Percentiles rank a stretch among this genome's conserved stretches.
Conservation (phyloP, 345 rosid species). For the Garcia nutans region DNA sequence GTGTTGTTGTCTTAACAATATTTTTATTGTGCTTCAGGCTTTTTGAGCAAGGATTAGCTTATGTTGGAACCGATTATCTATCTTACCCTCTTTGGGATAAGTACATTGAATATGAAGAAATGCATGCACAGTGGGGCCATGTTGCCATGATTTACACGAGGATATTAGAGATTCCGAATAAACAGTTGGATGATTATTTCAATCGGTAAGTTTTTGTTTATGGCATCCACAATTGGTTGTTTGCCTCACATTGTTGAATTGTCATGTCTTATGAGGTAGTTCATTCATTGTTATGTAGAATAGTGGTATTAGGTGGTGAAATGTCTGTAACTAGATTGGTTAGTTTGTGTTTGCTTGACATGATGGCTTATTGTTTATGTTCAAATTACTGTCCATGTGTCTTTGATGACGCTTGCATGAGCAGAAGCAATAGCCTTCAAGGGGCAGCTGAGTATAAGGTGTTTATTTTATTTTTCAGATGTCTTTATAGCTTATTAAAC, state of each 20-base stretch:
- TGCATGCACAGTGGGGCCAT: conserved; percentile 83
- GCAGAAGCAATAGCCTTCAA: neutral
- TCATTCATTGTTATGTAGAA: neutral
- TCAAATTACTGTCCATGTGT: neutral
- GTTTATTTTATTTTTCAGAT: neutral
- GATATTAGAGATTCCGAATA: conserved; percentile 82
- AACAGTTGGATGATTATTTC: conserved; percentile 77
- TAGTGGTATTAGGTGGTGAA: neutral
- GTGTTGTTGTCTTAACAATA: conserved; percentile 21
- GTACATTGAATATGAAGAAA: conserved; percentile 88
- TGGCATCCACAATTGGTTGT: neutral
- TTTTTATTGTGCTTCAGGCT: conserved; percentile 49
- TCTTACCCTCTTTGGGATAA: conserved; percentile 87
- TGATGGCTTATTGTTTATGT: neutral
- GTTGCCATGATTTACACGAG: conserved; percentile 76
- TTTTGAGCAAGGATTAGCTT: conserved; percentile 86
- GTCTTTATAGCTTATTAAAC: neutral
- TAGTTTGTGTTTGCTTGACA: neutral
- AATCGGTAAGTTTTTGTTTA: conserved; percentile 42
- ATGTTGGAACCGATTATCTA: conserved; percentile 88
- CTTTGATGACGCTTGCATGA: neutral
- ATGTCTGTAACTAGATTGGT: neutral
- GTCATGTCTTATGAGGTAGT: neutral
- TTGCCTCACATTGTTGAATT: neutral
- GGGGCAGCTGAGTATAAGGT: neutral